These are phyloP conservation scores for Clohesyomyces aquaticus DNA, from an alignment of 495 filamentous ascomycete species.

Conservation along the genomic window DNA sequence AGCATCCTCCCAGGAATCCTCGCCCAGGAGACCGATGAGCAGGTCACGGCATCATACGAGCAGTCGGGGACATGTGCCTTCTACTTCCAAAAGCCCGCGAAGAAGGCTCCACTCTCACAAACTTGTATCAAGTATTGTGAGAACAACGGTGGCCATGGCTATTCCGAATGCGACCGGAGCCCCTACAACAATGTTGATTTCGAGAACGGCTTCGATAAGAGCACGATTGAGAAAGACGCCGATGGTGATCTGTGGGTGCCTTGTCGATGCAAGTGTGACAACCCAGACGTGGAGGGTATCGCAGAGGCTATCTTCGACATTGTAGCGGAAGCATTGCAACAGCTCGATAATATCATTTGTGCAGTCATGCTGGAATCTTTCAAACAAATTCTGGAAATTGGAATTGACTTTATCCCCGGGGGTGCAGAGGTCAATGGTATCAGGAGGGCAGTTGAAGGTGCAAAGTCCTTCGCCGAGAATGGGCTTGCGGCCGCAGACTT, in stretches of 20 bases:
- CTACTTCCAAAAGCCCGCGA: background rate
- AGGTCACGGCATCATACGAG: background rate
- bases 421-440: background rate
- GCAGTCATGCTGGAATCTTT: background rate
- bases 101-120: background rate
- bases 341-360: conserved; percentile 1
- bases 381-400: background rate
- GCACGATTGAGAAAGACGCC: background rate
- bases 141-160: conserved; percentile 1
- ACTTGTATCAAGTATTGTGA: conserved; percentile 3
- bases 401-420: background rate
- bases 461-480: background rate
- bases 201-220: background rate
- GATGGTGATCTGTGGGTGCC: background rate
- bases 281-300: background rate
- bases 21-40: background rate
- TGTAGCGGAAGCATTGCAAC: background rate
- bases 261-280: background rate
- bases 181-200: background rate
- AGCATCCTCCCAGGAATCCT: background rate
- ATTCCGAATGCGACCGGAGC: background rate
- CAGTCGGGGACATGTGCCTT: background rate
- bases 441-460: background rate
- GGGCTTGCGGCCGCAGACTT: background rate
- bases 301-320: background rate